A percentile compares a stretch with the other conserved stretches of the same genome.
phyloP scores from a whole-genome alignment of 495 filamentous ascomycete genomes.

The Talaromyces borbonicus region DNA sequence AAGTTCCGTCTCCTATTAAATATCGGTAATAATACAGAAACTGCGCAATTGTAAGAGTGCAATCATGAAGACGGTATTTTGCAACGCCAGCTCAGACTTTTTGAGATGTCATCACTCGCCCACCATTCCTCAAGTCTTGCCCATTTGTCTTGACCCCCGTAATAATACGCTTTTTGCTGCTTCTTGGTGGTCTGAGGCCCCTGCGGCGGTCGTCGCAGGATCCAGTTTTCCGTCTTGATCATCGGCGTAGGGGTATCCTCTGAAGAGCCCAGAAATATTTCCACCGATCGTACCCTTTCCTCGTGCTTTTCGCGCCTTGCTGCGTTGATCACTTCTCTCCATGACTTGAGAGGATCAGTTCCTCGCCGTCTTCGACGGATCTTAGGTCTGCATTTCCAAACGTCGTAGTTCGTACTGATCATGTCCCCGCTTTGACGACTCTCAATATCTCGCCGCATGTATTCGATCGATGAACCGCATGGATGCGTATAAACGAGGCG shows the following conservation, averaged over 20 bases:
- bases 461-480: conserved; percentile 25
- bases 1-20: too few relatives aligned
- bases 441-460: conserved; percentile 13
- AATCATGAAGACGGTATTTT: too few relatives aligned
- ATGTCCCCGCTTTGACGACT: background rate
- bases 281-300: conserved; percentile 14
- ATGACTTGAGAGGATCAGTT: conserved; percentile 28
- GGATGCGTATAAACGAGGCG: conserved; percentile 32
- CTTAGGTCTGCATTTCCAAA: too few relatives aligned
- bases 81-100: too few relatives aligned
- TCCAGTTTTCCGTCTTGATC: conserved; percentile 33
- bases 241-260: conserved; percentile 33
- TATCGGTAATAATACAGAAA: too few relatives aligned
- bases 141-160: conserved; percentile 34
- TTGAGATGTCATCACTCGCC: conserved; percentile 24
- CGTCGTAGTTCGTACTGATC: too few relatives aligned
- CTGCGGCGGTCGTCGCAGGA: conserved; percentile 34
- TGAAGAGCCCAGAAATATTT: conserved; percentile 26
- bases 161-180: conserved; percentile 30
- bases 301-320: conserved; percentile 21
- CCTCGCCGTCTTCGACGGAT: conserved; percentile 15
- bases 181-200: conserved; percentile 26
- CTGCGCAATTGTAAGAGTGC: too few relatives aligned
- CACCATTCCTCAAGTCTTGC: conserved; percentile 35
- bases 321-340: conserved; percentile 30